Conservation (phyloP, 805 yeast species). For the Maudiozyma serrabonitensis region DNA sequence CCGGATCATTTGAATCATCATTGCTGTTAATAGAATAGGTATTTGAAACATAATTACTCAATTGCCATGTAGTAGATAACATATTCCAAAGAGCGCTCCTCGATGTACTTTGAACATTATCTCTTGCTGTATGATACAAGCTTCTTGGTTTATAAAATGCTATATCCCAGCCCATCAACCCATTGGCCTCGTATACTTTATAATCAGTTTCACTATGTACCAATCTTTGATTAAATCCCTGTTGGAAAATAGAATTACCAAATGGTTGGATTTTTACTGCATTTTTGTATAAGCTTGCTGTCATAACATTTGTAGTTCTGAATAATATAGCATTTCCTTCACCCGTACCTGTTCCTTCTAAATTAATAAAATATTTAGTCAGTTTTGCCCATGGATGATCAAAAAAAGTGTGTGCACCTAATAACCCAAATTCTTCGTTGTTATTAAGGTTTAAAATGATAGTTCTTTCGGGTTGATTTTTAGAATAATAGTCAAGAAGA, state of each 20-base stretch:
- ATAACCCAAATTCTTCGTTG: conserved; percentile 79
- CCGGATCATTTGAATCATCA: conserved; percentile 28
- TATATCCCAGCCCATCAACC: conserved; percentile 77
- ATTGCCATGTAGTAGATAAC: conserved; percentile 61
- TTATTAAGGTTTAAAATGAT: conserved; percentile 79
- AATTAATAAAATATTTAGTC: conserved; percentile 59
- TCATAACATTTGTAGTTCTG: conserved; percentile 71
- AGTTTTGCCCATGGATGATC: conserved; percentile 61
- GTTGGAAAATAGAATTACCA: conserved; percentile 73
- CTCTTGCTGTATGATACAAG: conserved; percentile 71
- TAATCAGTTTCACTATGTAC: conserved; percentile 82
- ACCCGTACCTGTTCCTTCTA: conserved; percentile 92
- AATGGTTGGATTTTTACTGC: conserved; percentile 53
- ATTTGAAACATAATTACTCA: conserved; percentile 38
- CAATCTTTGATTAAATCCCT: conserved; percentile 67
- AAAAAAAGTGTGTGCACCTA: conserved; percentile 70
- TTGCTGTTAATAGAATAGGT: conserved; percentile 15
- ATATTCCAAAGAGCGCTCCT: conserved; percentile 75
- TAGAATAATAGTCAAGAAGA: conserved; percentile 41
- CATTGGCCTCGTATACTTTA: conserved; percentile 54
- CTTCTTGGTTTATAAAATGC: conserved; percentile 84
- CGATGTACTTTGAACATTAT: conserved; percentile 54
- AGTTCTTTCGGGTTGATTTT: conserved; percentile 55
- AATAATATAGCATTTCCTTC: conserved; percentile 66
- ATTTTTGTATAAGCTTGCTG: conserved; percentile 46